These are phyloP conservation scores for Penicillium crystallinum DNA, from an alignment of 495 filamentous ascomycete genomes.

Conservation along the genomic window DNA sequence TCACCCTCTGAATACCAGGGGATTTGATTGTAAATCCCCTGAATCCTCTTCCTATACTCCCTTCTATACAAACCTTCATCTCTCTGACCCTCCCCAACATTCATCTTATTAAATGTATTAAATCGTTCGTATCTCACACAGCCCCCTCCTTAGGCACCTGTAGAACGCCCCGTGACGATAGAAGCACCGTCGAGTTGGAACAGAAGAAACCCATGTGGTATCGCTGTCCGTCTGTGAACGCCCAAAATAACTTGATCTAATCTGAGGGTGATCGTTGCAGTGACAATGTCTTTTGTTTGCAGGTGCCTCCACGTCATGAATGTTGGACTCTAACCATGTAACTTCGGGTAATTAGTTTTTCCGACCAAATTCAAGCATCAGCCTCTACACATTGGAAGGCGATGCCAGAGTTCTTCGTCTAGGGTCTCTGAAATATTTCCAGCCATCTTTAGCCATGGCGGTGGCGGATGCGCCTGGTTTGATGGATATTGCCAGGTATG, in stretches of 20 bases:
- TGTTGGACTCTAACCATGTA: background rate
- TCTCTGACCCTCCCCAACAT: background rate
- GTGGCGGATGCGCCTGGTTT: constrained; percentile 40
- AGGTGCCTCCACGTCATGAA: background rate
- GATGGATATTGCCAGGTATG: constrained; percentile 44
- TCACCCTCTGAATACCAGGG: no score
- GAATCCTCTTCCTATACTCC: no score
- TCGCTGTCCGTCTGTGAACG: constrained; percentile 43
- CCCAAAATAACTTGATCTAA: constrained; percentile 55
- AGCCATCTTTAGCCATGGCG: constrained; percentile 27
- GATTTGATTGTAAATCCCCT: no score
- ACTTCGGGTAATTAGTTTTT: constrained; percentile 17
- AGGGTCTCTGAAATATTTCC: constrained; percentile 3
- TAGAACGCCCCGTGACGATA: constrained; percentile 36
- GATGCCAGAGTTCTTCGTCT: background rate
- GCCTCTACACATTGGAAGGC: background rate
- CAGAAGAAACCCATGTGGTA: constrained; percentile 37
- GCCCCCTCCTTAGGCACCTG: background rate
- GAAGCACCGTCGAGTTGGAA: constrained; percentile 32
- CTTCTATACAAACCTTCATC: background rate
- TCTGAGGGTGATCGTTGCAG: constrained; percentile 34
- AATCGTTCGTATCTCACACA: background rate
- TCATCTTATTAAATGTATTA: background rate
- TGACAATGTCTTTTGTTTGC: background rate
- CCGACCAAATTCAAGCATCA: constrained; percentile 18